Evolutionary conservation across 2,329 filamentous ascomycete species (phyloP).

Genomic region (Trematosphaeria pertusa): DNA sequence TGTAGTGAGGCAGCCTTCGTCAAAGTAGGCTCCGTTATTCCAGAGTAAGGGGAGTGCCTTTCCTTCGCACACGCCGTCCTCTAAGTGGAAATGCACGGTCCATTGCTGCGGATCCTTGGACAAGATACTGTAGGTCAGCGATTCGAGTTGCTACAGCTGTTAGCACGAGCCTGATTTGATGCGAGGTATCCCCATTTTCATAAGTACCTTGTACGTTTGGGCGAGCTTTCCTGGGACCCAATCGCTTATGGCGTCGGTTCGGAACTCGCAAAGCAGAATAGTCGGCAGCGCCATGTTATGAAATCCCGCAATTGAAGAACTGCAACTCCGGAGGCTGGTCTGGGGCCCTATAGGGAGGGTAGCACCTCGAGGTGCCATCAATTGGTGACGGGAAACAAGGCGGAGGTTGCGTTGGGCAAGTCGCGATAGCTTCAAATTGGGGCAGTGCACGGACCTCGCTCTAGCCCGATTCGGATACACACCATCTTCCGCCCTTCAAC

Average conservation of each 20-base stretch:
- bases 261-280: slow-evolving; percentile 6
- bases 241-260: slow-evolving; percentile 6
- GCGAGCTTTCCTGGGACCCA: slow-evolving; percentile 10
- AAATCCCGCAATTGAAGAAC: slow-evolving; percentile 10
- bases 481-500: too few relatives aligned
- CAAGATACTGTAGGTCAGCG: slow-evolving; percentile 1
- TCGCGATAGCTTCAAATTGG: too few relatives aligned
- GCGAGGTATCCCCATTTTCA: background rate
- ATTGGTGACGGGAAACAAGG: too few relatives aligned
- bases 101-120: background rate
- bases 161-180: background rate
- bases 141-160: slow-evolving; percentile 1
- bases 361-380: too few relatives aligned
- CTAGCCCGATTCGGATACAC: too few relatives aligned
- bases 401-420: too few relatives aligned
- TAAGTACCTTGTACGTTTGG: slow-evolving; percentile 2
- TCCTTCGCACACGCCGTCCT: slow-evolving; percentile 8
- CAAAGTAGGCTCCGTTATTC: slow-evolving; percentile 12
- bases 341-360: too few relatives aligned
- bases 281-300: background rate
- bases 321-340: background rate
- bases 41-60: slow-evolving; percentile 7
- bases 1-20: slow-evolving; percentile 1
- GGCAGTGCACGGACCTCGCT: too few relatives aligned
- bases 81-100: slow-evolving; percentile 11